These are phyloP conservation scores for Russula dissimulans DNA, from an alignment of 768 basidiomycete genomes.

Conservation along the genomic window DNA sequence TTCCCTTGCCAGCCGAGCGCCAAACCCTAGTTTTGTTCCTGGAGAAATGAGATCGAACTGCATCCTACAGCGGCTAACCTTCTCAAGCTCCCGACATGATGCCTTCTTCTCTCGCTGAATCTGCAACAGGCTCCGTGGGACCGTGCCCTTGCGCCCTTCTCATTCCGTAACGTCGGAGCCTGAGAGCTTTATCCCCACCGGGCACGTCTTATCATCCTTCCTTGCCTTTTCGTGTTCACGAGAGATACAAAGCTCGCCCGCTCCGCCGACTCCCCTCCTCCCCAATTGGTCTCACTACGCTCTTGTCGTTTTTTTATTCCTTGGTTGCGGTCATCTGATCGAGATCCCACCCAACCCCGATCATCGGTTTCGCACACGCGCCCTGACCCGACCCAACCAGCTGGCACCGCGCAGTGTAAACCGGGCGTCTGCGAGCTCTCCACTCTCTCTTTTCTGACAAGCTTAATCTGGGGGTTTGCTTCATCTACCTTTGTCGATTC, in stretches of 20 bases:
- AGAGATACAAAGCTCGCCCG: slow-evolving; percentile 3
- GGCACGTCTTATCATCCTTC: slow-evolving; percentile 14
- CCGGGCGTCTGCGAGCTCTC: slow-evolving; percentile 5
- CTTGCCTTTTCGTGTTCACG: slow-evolving; percentile 3
- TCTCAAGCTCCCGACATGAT: slow-evolving; percentile 14
- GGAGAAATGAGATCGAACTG: slow-evolving; percentile 18
- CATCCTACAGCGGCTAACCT: slow-evolving; percentile 15
- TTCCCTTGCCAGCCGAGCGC: slow-evolving; percentile 20
- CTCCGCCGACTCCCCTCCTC: slow-evolving; percentile 2
- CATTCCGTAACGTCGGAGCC: slow-evolving; percentile 18
- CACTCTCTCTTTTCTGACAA: slow-evolving; percentile 9
- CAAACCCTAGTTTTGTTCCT: slow-evolving; percentile 14
- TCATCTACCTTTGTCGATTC: slow-evolving; percentile 3
- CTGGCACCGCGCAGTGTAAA: slow-evolving; percentile 10
- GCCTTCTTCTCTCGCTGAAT: not conserved
- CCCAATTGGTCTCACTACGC: slow-evolving; percentile 12
- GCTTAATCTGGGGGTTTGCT: slow-evolving; percentile 9
- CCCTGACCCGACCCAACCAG: slow-evolving; percentile 9
- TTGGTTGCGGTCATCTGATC: slow-evolving; percentile 14
- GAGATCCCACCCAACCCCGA: slow-evolving; percentile 17
- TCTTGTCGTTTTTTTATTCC: slow-evolving; percentile 1
- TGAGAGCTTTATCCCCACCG: slow-evolving; percentile 15
- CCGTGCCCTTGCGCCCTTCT: slow-evolving; percentile 16
- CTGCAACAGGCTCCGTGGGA: slow-evolving; percentile 17
- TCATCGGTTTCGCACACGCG: slow-evolving; percentile 19